Evolutionary conservation across 2,329 filamentous ascomycete species (phyloP).

Genomic region (Thielaviopsis ethacetica): DNA sequence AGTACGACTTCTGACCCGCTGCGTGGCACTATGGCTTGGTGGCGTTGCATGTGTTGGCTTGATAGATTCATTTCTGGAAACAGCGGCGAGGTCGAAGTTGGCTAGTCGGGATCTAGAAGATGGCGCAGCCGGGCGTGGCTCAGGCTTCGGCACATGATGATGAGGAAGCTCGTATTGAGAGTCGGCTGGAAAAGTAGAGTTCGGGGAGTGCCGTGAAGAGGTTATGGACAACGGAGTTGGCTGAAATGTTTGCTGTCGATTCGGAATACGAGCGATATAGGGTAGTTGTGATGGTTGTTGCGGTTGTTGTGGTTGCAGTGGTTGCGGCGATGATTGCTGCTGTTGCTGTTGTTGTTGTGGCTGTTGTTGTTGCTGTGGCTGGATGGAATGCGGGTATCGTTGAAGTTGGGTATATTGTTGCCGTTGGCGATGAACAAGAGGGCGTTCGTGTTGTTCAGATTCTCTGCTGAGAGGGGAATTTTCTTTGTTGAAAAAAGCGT

Average conservation of each 20-base stretch:
- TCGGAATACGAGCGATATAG: neutral
- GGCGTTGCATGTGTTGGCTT: neutral
- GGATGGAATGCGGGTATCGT: neutral
- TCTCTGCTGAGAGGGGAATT: neutral
- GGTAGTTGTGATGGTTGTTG: neutral
- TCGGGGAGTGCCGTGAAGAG: neutral
- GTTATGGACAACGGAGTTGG: neutral
- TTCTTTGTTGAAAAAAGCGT: neutral
- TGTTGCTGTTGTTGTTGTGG: neutral
- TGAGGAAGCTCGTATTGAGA: neutral
- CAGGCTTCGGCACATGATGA: neutral
- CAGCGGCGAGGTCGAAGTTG: neutral
- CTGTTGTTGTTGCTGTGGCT: neutral
- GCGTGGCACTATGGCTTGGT: constrained; percentile 8
- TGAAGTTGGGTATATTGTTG: neutral
- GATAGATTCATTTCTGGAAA: neutral
- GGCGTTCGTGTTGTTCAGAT: neutral
- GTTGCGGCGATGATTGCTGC: neutral
- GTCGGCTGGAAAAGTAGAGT: neutral
- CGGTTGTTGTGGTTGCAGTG: neutral
- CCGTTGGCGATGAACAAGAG: neutral
- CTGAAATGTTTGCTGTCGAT: neutral
- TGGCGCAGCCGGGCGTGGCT: neutral
- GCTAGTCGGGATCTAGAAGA: neutral
- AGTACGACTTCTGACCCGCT: constrained; percentile 4